Evolutionary conservation across 164 flowering plant genomes (phyloP), one percentile per base, ranked within the genome.

Genomic region (Kingdonia uniflora): DNA sequence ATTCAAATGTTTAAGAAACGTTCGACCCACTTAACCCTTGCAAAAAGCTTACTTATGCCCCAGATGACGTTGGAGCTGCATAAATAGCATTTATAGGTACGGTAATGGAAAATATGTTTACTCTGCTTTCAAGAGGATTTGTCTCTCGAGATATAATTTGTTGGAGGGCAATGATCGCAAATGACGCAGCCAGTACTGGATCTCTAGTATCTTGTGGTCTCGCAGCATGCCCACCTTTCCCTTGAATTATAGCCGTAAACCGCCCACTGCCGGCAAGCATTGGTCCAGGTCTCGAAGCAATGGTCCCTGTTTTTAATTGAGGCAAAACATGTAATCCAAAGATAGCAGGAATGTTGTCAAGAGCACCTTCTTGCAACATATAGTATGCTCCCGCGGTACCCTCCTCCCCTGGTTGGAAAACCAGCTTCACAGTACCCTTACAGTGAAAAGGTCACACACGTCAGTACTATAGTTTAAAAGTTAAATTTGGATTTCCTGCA

Each of bases 371-470:
- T 60, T 76, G 46, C 51, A 85, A 21, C 83, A 90, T 73, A 67
- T 80, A 76, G 63, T 73, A 74, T 1, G 97, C 96, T 19, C 97
- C 95, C 0, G 76, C 85, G 19, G 41, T 13, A 35, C 87, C 81
- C 64, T 90, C 97, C 64, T 87, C 95, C 17, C 59, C 97, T 0
- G 96, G 97, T 59, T 87, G 97, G 63, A 90, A 90, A 16, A 90
- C 75, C 6, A 87, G 85, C 75, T 82, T 81, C 41, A 90, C 77
- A 1, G 88, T 84, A 22, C 94, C 97, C 91, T 90, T 61, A 42
- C 55, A 43, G 17, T 14, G 2, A 17, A 35, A 11, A 29, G 35
- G 35, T 4, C 4, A 29, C 8, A 8, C 35, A 29, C 35, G 4
- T 29, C 35, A 29, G 35, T 29, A 29, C 19, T 21, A n/a, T 21